Evolutionary conservation across 2,329 filamentous ascomycete species (phyloP).

Genomic region (Aspergillus fructus): DNA sequence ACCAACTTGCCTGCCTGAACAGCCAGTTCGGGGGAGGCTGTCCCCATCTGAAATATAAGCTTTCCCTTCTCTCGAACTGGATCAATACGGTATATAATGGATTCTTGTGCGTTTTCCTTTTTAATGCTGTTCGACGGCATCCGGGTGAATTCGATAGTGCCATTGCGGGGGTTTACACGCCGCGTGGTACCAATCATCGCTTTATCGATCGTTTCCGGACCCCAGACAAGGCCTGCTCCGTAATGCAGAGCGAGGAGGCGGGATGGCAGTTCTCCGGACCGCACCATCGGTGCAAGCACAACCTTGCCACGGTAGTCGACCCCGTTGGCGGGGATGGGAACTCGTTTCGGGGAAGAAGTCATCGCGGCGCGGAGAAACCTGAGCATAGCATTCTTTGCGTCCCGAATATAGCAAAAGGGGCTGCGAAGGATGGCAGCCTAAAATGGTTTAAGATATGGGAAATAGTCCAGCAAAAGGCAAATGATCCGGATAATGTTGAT

Average conservation of each 20-base stretch:
- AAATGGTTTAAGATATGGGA: not conserved
- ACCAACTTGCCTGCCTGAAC: constrained; percentile 82
- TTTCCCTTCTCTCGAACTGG: constrained; percentile 71
- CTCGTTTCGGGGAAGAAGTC: constrained; percentile 59
- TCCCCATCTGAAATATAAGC: constrained; percentile 91
- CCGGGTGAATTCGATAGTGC: constrained; percentile 82
- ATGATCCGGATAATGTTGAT: not conserved
- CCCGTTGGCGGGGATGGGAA: constrained; percentile 81
- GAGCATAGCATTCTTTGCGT: constrained; percentile 39
- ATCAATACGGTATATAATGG: constrained; percentile 80
- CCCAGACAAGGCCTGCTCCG: constrained; percentile 96
- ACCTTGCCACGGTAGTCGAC: constrained; percentile 93
- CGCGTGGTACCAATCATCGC: constrained; percentile 85
- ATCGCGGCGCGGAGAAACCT: constrained; percentile 54
- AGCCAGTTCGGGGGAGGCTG: constrained; percentile 75
- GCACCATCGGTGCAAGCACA: constrained; percentile 96
- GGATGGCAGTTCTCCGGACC: constrained; percentile 92
- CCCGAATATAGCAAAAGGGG: not conserved
- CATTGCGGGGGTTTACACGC: constrained; percentile 70
- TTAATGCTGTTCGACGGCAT: constrained; percentile 66
- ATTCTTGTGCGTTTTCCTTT: constrained; percentile 49
- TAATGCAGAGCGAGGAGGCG: constrained; percentile 88
- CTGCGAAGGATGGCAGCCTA: not conserved
- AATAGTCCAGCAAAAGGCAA: not conserved
- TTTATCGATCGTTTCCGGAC: constrained; percentile 90